Conservation (phyloP, 768 basidiomycete species). For the Lentinula raphanica region DNA sequence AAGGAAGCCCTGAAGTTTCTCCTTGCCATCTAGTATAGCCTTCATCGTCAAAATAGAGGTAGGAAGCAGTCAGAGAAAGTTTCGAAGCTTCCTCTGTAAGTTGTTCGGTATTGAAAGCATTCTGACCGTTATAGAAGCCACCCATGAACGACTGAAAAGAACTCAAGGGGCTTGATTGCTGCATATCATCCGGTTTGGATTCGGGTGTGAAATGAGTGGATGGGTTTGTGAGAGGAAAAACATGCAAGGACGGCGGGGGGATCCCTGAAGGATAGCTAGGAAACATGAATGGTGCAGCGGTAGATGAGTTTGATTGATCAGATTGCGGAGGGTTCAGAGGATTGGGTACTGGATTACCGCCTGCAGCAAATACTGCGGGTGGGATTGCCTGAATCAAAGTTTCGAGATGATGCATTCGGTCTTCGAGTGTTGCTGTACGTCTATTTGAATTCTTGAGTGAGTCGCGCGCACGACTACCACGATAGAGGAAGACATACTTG, state of each 20-base stretch:
- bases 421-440: conserved; percentile 78
- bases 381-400: conserved; percentile 82
- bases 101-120: conserved; percentile 34
- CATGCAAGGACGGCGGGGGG: conserved; percentile 38
- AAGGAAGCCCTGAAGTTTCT: conserved; percentile 86
- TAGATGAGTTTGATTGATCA: conserved; percentile 21
- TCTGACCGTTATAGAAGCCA: conserved; percentile 18
- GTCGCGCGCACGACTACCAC: neutral
- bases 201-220: conserved; percentile 66
- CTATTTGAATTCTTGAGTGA: conserved; percentile 28
- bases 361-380: conserved; percentile 69
- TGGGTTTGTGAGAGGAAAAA: conserved; percentile 76
- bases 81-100: conserved; percentile 54
- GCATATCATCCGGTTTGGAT: conserved; percentile 36
- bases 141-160: conserved; percentile 37
- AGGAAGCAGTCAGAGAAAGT: conserved; percentile 68
- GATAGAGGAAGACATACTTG: conserved; percentile 49
- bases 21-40: conserved; percentile 89
- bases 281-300: conserved; percentile 37
- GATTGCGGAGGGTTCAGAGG: conserved; percentile 20
- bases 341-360: conserved; percentile 25
- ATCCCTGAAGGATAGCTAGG: conserved; percentile 22
- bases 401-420: conserved; percentile 85
- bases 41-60: conserved; percentile 84
- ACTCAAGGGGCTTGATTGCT: conserved; percentile 40